These are phyloP conservation scores for Pilaira anomala DNA, from an alignment of 192 early-diverging fungal species.

Conservation along the genomic window DNA sequence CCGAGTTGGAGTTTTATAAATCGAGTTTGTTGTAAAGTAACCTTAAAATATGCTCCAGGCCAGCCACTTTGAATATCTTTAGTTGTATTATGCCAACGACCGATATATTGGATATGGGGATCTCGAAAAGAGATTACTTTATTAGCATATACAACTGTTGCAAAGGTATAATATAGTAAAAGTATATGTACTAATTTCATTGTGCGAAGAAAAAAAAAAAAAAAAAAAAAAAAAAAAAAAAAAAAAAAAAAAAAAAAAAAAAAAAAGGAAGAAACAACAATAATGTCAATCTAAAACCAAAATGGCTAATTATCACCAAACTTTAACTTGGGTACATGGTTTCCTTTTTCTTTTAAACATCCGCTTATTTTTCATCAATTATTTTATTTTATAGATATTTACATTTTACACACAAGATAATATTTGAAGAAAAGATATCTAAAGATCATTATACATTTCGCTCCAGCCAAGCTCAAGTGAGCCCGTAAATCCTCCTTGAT, in stretches of 20 bases:
- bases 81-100: conserved; percentile 24
- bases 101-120: conserved; percentile 22
- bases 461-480: conserved; percentile 14
- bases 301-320: too few species aligned
- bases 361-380: too few species aligned
- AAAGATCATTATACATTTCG: conserved; percentile 16
- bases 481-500: conserved; percentile 2
- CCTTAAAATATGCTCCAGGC: conserved; percentile 32
- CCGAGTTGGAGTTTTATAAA: conserved; percentile 4
- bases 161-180: neutral
- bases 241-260: neutral
- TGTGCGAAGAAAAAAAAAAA: neutral
- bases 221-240: neutral
- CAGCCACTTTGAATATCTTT: conserved; percentile 23
- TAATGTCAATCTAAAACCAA: too few species aligned
- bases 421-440: too few species aligned
- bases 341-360: too few species aligned
- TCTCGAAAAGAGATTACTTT: conserved; percentile 12
- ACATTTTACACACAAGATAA: too few species aligned
- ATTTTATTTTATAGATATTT: too few species aligned
- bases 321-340: too few species aligned
- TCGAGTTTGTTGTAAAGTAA: conserved; percentile 5
- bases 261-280: neutral
- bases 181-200: conserved; percentile 3
- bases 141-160: neutral